Base-by-base conservation (phyloP, 495 filamentous ascomycete species). In the Neurospora tetrasperma region DNA sequence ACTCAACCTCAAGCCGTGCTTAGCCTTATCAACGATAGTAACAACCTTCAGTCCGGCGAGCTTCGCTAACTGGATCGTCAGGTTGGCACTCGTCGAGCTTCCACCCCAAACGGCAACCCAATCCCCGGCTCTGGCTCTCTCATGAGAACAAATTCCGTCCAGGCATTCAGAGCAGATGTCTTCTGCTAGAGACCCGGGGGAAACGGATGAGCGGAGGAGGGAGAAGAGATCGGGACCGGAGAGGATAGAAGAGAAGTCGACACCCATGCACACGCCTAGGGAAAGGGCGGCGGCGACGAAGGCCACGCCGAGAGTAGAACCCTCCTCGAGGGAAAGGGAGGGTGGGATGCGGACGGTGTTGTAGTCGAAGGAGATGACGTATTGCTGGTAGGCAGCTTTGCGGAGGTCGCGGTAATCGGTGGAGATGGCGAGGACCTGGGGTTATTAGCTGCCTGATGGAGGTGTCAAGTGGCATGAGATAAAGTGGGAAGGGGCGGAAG, bases 81-180 rank as follows among this genome's bases (percentile, higher is more conserved):
- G 79, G 69, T 85, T 84, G 0, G 89, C 90, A 5, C 88, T 89
- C 2, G 86, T 90, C 44, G 89, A 90, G 1, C 80, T 82, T 86
- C 89, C 90, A 75, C 89, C 90, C 90, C 90, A 92, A 16, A 92
- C 87, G 12, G 85, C 88, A 71, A 92, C 78, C 90, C 89, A 92
- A 40, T 92, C 90, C 0, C 87, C 89, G 10, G 74, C 48, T 68
- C 80, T 79, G 2, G 85, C 81, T 42, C 84, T 80, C 72, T 88
- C 88, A 12, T 78, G 74, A 14, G 79, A 75, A 10, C 71, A 70
- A 40, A 85, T 83, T 6, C 82, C 77, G 11, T 84, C 79, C 41
- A 90, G 85, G 46, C 85, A 87, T 70, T 92, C 89, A 2, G 80
- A 73, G 18, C 81, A 76, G 42, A 91, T 84, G 76, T 91, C 88